These are phyloP conservation scores for Acidomyces sp. DNA, from an alignment of 495 filamentous ascomycete species.

Conservation along the genomic window DNA sequence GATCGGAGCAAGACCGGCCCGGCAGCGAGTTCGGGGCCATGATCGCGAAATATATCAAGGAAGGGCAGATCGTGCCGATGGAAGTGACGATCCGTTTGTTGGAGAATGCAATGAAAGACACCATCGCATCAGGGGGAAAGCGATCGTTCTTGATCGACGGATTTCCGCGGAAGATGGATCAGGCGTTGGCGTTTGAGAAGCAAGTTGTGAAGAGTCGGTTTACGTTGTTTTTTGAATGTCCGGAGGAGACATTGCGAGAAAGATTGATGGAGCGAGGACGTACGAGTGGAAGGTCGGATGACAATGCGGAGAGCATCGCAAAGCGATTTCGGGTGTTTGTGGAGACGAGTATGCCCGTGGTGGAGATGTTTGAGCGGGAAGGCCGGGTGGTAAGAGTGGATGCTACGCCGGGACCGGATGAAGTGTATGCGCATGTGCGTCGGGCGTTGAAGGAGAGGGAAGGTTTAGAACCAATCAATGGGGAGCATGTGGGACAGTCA, in stretches of 20 bases:
- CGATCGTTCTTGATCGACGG: conserved; percentile 78
- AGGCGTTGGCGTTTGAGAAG: conserved; percentile 84
- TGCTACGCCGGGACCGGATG: conserved; percentile 52
- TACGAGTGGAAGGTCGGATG: conserved; percentile 80
- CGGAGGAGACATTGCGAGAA: conserved; percentile 73
- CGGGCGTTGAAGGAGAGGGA: conserved; percentile 36
- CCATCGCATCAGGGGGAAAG: conserved; percentile 35
- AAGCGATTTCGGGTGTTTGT: conserved; percentile 91
- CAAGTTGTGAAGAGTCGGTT: conserved; percentile 69
- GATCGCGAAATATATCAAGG: conserved; percentile 79
- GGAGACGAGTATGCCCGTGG: conserved; percentile 93
- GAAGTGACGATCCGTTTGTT: conserved; percentile 90
- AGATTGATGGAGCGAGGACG: conserved; percentile 77
- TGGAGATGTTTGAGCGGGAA: conserved; percentile 65
- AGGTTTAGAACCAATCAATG: conserved; percentile 36
- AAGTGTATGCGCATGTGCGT: conserved; percentile 62
- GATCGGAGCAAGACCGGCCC: conserved; percentile 76
- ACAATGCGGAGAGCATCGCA: conserved; percentile 87
- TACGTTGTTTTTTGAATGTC: conserved; percentile 83
- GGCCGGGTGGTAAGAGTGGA: conserved; percentile 65
- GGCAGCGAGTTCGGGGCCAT: conserved; percentile 78
- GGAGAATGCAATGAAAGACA: conserved; percentile 76
- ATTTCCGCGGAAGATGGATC: conserved; percentile 94
- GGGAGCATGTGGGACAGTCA: too few species aligned
- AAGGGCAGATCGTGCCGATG: conserved; percentile 95